Base-by-base conservation (phyloP, 1,139 yeast genomes). In the Yarrowia galli region DNA sequence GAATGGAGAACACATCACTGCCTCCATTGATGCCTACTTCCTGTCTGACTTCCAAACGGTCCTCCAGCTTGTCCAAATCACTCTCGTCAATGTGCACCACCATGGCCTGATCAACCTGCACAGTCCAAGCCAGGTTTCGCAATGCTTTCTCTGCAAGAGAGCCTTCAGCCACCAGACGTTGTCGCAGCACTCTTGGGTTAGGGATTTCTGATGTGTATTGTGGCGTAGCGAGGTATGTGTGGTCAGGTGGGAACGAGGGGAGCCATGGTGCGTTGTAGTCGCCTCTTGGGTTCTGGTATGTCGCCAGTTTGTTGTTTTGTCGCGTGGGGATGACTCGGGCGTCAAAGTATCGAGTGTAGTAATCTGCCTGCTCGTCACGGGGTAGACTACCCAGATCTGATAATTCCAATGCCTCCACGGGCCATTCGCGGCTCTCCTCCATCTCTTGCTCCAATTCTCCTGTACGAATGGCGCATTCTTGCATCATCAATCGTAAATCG, bases 161-260 rank as follows among this genome's bases (percentile, higher is more conserved):
- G 3, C 66, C 66, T 38, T 61, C 66, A 2, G 54, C 66, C 3
- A 61, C 66, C n/a, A 61, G n/a, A 36, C 66, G 56, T 22, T 61
- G 66, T 18, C 66, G 16, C 25, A 61, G 15, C 20, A 25, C 46
- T 36, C 66, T 46, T 2, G 66, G 66, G 25, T 61, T 36, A 18
- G 66, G 66, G n/a, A 61, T 61, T n/a, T 46, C 45, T 16, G 66
- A 46, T 25, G 66, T 38, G n/a, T 12, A 61, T 36, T 38, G 66
- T 16, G 66, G 66, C n/a, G 66, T 61, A 15, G 66, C 54, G 28
- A 61, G 54, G 25, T 61, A 61, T 61, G 66, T 61, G 38, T 61
- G 66, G 20, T 61, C 66, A 9, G 66, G 56, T 0, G 66, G 66
- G 12, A 61, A 61, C 10, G 56, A 46, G 1, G 66, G 66, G 1